phyloP scores from a whole-genome alignment of 331 rosid species.

The Cydonia oblonga region DNA sequence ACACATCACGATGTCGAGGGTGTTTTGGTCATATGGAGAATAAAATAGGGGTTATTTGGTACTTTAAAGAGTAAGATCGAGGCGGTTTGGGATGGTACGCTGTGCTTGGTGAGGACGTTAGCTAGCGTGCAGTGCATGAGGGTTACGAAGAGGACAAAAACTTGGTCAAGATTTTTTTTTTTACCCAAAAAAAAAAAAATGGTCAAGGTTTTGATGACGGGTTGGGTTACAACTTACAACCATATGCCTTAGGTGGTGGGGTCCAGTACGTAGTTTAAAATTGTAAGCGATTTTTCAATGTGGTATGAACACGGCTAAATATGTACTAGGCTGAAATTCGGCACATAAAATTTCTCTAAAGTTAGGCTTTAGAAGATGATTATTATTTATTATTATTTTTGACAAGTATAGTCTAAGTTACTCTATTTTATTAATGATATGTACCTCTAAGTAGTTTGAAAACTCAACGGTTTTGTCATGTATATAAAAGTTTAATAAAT shows the following conservation, averaged over 20 bases:
- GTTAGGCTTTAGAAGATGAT: neutral
- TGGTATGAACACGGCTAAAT: accelerated
- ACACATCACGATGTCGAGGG: neutral
- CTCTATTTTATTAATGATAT: too few species aligned
- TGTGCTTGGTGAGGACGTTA: neutral
- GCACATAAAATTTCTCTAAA: too few species aligned
- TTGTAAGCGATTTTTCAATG: too few species aligned
- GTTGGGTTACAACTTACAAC: neutral
- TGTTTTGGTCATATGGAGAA: neutral
- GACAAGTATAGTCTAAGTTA: neutral
- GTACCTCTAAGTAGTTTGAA: neutral
- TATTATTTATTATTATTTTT: neutral
- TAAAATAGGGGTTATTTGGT: neutral
- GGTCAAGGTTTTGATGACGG: neutral
- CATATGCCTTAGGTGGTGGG: neutral
- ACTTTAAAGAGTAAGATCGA: neutral
- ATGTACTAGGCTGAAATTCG: too few species aligned
- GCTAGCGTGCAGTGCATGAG: neutral
- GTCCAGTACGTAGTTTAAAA: neutral
- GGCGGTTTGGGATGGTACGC: neutral
- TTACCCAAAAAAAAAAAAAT: too few species aligned
- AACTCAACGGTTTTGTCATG: too few species aligned
- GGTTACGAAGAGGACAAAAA: neutral
- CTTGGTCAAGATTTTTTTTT: neutral
- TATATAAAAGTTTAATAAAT: too few species aligned